Conservation (phyloP, 805 yeast species). For the Brettanomyces nanus region DNA sequence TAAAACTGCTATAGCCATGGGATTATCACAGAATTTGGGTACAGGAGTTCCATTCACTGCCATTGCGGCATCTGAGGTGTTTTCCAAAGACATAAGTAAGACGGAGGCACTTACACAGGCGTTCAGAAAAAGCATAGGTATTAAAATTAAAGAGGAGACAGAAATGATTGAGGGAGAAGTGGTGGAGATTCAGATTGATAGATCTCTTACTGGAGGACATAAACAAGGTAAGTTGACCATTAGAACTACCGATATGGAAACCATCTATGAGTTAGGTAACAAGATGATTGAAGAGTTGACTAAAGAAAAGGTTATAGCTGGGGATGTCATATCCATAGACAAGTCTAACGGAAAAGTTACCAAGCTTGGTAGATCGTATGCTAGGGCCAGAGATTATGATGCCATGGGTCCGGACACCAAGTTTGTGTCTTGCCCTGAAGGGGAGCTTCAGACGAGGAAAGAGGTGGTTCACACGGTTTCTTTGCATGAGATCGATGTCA, state of each 20-base stretch:
- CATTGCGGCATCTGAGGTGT: conserved; percentile 89
- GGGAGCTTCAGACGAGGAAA: conserved; percentile 96
- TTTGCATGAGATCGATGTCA: conserved; percentile 91
- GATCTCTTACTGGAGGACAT: conserved; percentile 88
- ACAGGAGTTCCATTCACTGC: conserved; percentile 98
- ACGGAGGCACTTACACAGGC: conserved; percentile 95
- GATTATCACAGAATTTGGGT: conserved; percentile 92
- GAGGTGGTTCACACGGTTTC: conserved; percentile 98
- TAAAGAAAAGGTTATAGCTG: conserved; percentile 88
- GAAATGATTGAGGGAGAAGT: conserved; percentile 99
- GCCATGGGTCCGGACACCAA: conserved; percentile 86
- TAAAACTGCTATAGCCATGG: conserved; percentile 93
- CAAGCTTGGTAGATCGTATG: conserved; percentile 97
- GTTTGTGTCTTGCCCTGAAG: conserved; percentile 96
- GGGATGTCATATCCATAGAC: conserved; percentile 96
- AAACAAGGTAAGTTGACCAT: conserved; percentile 74
- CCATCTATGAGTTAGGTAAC: conserved; percentile 55
- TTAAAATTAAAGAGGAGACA: conserved; percentile 92
- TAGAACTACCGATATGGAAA: conserved; percentile 81
- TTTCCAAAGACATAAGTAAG: conserved; percentile 93
- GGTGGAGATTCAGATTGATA: conserved; percentile 90
- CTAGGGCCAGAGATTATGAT: conserved; percentile 96
- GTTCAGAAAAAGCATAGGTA: conserved; percentile 92
- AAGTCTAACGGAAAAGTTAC: conserved; percentile 97
- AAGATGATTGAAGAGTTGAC: conserved; percentile 76